These are phyloP conservation scores for Ogataea saltuana DNA, from an alignment of 805 yeast species.

Conservation along the genomic window DNA sequence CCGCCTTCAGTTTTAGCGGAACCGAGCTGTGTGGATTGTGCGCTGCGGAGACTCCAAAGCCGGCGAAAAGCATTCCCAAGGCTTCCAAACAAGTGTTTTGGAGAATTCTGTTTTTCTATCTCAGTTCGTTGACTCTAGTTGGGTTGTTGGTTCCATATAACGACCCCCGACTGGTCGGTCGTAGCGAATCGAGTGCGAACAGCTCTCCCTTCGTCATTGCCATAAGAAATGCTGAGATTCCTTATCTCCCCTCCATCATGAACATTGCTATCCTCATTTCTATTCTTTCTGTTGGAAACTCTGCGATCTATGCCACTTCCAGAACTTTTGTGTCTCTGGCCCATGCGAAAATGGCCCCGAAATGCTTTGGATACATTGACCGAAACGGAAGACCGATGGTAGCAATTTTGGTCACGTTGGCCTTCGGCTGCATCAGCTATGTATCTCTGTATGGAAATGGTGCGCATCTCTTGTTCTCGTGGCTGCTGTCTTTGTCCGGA, in stretches of 20 bases:
- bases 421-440: conserved; percentile 46
- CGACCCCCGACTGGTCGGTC: conserved; percentile 36
- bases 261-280: conserved; percentile 43
- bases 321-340: conserved; percentile 52
- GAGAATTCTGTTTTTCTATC: conserved; percentile 51
- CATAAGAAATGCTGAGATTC: conserved; percentile 38
- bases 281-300: conserved; percentile 49
- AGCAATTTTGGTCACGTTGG: conserved; percentile 42
- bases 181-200: conserved; percentile 35
- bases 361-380: conserved; percentile 44
- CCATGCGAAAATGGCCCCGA: conserved; percentile 48
- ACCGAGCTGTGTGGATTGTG: conserved; percentile 54
- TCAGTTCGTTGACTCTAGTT: conserved; percentile 44
- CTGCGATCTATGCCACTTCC: conserved; percentile 59
- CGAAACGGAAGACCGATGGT: conserved; percentile 51
- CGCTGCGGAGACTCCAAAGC: conserved; percentile 49
- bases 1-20: conserved; percentile 57
- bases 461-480: conserved; percentile 41
- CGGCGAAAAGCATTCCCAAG: conserved; percentile 48
- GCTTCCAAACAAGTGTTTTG: conserved; percentile 59
- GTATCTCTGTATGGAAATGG: conserved; percentile 45
- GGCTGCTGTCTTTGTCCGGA: conserved; percentile 53
- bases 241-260: conserved; percentile 41
- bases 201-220: conserved; percentile 53
- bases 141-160: conserved; percentile 50